Conservation (phyloP, 2,329 filamentous ascomycete genomes). For the Camillea tinctor region DNA sequence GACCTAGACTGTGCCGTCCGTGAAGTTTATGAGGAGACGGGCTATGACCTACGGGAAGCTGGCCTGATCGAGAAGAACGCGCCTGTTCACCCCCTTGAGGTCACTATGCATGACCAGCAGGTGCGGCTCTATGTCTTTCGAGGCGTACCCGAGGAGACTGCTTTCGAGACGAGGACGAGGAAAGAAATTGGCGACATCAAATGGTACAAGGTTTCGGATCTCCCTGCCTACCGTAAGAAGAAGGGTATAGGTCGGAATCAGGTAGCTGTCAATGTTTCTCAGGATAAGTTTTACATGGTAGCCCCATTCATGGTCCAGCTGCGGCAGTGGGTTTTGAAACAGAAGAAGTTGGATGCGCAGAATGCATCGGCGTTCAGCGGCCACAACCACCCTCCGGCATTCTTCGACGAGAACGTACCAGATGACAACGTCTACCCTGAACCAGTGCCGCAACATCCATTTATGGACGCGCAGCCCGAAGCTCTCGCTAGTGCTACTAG, state of each 20-base stretch:
- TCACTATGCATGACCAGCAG: slow-evolving; percentile 89
- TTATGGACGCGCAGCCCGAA: slow-evolving; percentile 21
- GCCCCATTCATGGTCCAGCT: slow-evolving; percentile 84
- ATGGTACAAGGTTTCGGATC: slow-evolving; percentile 88
- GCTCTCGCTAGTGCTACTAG: slow-evolving; percentile 27
- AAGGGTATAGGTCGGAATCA: slow-evolving; percentile 53
- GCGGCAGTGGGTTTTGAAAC: slow-evolving; percentile 86
- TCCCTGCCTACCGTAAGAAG: slow-evolving; percentile 76
- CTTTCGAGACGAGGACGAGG: slow-evolving; percentile 85
- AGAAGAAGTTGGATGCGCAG: slow-evolving; percentile 69
- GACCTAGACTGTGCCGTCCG: slow-evolving; percentile 91
- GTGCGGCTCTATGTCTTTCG: slow-evolving; percentile 91
- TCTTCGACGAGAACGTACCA: slow-evolving; percentile 56
- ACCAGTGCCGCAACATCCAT: slow-evolving; percentile 30
- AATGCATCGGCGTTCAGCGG: slow-evolving; percentile 37
- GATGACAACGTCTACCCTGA: slow-evolving; percentile 59
- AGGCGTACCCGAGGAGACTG: slow-evolving; percentile 79
- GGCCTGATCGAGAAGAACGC: slow-evolving; percentile 72
- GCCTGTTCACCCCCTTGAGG: slow-evolving; percentile 79
- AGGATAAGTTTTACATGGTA: slow-evolving; percentile 96
- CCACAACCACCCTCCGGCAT: slow-evolving; percentile 43
- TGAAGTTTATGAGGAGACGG: slow-evolving; percentile 96
- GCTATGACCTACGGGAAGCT: slow-evolving; percentile 75
- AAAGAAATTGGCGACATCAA: slow-evolving; percentile 98
- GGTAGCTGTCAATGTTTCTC: slow-evolving; percentile 57